Percentiles rank a stretch among this genome's conserved stretches.
Evolutionary conservation across 2,329 filamentous ascomycete species (phyloP).

Genomic region (Lecanosticta acicola): DNA sequence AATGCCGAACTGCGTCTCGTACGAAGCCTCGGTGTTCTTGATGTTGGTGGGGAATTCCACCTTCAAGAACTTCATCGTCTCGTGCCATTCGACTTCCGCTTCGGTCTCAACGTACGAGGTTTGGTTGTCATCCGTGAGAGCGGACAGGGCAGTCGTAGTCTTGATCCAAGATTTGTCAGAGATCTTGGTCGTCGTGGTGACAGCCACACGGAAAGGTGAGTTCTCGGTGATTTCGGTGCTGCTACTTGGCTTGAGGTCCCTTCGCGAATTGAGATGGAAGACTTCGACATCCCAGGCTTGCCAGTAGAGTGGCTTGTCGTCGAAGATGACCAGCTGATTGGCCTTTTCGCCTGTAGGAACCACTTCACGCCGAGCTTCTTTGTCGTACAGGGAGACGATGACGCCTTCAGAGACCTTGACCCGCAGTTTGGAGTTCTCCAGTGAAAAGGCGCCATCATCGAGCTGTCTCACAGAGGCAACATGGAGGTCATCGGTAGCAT

Average conservation of each 20-base stretch:
- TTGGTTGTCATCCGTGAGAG: slow-evolving; percentile 55
- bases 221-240: slow-evolving; percentile 66
- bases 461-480: slow-evolving; percentile 13
- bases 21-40: slow-evolving; percentile 83
- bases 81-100: slow-evolving; percentile 91
- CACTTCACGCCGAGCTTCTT: slow-evolving; percentile 66
- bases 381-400: slow-evolving; percentile 81
- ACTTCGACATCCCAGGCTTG: slow-evolving; percentile 98
- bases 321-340: slow-evolving; percentile 89
- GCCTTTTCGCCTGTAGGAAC: slow-evolving; percentile 68
- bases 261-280: slow-evolving; percentile 81
- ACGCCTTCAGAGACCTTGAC: slow-evolving; percentile 68
- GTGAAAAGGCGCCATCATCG: slow-evolving; percentile 55
- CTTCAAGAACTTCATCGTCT: slow-evolving; percentile 97
- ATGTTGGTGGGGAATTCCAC: slow-evolving; percentile 95
- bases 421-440: slow-evolving; percentile 71
- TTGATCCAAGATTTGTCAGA: slow-evolving; percentile 81
- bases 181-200: slow-evolving; percentile 80
- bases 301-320: slow-evolving; percentile 97
- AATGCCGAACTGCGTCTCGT: slow-evolving; percentile 91
- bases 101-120: slow-evolving; percentile 70
- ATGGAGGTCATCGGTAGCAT: slow-evolving; percentile 1
- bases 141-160: slow-evolving; percentile 74
- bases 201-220: slow-evolving; percentile 69
- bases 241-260: slow-evolving; percentile 59